A percentile compares a stretch with the other conserved stretches of the same genome.
Evolutionary conservation across 2,329 filamentous ascomycete genomes (phyloP).

Genomic region (Trichoderma breve): DNA sequence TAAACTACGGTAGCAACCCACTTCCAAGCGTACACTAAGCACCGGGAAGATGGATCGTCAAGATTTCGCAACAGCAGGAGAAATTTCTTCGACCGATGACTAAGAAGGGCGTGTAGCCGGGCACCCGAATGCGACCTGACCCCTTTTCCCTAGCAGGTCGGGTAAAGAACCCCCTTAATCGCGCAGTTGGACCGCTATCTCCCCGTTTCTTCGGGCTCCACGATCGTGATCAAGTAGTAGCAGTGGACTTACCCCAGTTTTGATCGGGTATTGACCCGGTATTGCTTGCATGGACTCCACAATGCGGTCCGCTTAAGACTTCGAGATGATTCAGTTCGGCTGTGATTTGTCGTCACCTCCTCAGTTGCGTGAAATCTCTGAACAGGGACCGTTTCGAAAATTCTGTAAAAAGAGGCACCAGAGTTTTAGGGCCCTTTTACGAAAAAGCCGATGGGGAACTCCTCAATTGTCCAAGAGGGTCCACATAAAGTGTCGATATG

Average conservation of each 20-base stretch:
- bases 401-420: conserved; percentile 6
- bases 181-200: background rate
- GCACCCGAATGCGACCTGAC: background rate
- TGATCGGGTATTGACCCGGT: background rate
- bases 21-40: background rate
- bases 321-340: background rate
- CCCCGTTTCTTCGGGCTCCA: background rate
- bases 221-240: background rate
- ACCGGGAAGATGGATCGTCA: conserved; percentile 6
- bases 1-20: background rate
- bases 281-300: conserved; percentile 8
- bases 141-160: background rate
- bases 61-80: conserved; percentile 1
- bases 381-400: conserved; percentile 4
- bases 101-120: background rate
- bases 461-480: background rate
- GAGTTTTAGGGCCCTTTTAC: background rate
- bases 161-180: background rate
- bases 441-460: background rate
- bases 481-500: background rate
- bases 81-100: conserved; percentile 9
- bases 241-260: conserved; percentile 8
- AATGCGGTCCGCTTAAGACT: background rate
- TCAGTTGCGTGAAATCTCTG: background rate
- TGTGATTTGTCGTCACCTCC: conserved; percentile 1